Evolutionary conservation across 2,329 filamentous ascomycete genomes (phyloP).

Genomic region (Aspergillus japonicus): DNA sequence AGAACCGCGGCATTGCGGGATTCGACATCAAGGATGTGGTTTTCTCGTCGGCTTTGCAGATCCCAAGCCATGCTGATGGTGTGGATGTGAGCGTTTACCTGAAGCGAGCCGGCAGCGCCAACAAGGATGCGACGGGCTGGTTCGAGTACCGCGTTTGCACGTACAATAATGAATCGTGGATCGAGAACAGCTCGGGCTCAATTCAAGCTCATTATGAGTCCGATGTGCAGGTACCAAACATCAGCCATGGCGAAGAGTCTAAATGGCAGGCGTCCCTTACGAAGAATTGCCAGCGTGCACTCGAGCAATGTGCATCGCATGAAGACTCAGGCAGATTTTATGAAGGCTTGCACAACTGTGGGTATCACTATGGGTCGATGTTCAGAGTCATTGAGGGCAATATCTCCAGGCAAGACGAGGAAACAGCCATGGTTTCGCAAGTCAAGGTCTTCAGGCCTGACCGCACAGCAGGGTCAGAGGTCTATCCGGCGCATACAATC

Average conservation of each 20-base stretch:
- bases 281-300: background rate
- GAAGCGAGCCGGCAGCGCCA: background rate
- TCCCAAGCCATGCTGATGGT: background rate
- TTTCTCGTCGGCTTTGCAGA: slow-evolving; percentile 5
- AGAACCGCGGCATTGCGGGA: background rate
- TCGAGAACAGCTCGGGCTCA: slow-evolving; percentile 7
- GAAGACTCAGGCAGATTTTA: background rate
- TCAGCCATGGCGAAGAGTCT: background rate
- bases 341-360: background rate
- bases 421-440: background rate
- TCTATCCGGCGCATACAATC: slow-evolving; percentile 5
- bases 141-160: slow-evolving; percentile 9
- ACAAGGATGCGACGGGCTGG: slow-evolving; percentile 3
- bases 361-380: slow-evolving; percentile 6
- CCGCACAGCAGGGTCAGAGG: background rate
- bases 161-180: background rate
- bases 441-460: background rate
- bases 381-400: background rate
- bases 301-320: background rate
- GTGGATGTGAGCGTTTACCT: slow-evolving; percentile 1
- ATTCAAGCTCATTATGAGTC: slow-evolving; percentile 8
- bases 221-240: background rate
- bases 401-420: background rate
- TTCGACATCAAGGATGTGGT: slow-evolving; percentile 5
- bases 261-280: slow-evolving; percentile 1